Conservation (phyloP, 2,329 filamentous ascomycete genomes). For the Aspergillus latus region DNA sequence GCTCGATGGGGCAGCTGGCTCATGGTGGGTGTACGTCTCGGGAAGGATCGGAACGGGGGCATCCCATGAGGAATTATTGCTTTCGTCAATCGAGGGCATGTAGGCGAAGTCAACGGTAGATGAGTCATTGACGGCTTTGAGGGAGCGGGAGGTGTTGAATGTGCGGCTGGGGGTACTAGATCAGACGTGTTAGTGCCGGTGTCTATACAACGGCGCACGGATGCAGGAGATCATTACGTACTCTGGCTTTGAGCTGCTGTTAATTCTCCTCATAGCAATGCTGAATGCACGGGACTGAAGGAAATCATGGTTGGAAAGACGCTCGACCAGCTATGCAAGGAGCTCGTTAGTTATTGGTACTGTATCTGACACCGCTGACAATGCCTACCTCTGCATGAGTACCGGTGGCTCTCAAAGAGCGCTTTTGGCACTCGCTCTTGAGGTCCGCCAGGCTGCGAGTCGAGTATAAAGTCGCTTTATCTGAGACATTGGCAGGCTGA, state of each 20-base stretch:
- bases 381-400: conserved; percentile 51
- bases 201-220: background rate
- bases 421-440: conserved; percentile 52
- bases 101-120: conserved; percentile 65
- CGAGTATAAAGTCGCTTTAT: conserved; percentile 53
- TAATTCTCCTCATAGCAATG: conserved; percentile 53
- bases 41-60: conserved; percentile 55
- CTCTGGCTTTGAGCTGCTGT: conserved; percentile 42
- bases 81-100: conserved; percentile 53
- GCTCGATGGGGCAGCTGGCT: conserved; percentile 20
- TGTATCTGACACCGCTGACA: background rate
- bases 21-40: conserved; percentile 35
- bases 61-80: conserved; percentile 43
- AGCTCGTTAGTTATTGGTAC: conserved; percentile 7
- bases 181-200: conserved; percentile 42
- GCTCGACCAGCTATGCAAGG: conserved; percentile 48
- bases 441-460: conserved; percentile 54
- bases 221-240: conserved; percentile 26
- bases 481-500: conserved; percentile 49
- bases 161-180: conserved; percentile 52
- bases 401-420: conserved; percentile 49
- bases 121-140: conserved; percentile 57
- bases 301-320: conserved; percentile 55
- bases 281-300: conserved; percentile 55
- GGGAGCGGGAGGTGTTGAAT: conserved; percentile 62